Evolutionary conservation across 805 yeast genomes (phyloP), one percentile per base, ranked within the genome.

Genomic region (Saccharomycopsis microspora): DNA sequence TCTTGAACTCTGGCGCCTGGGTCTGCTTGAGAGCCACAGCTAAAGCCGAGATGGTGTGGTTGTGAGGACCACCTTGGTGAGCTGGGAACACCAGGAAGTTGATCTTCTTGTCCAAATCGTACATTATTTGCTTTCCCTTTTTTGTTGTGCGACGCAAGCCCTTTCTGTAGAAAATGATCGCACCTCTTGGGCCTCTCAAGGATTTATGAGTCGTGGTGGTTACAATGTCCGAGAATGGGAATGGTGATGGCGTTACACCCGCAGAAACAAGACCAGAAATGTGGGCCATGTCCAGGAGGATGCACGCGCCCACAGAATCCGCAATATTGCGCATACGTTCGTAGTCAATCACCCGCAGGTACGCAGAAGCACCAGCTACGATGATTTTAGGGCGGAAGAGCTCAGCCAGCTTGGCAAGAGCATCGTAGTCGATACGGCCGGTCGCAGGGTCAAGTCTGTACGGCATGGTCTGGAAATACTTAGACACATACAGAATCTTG

Each of bases 11-110:
- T 52, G 94, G 95, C 45, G 86, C 72, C 55, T 78, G 74, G 52
- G 96, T 94, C 73, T 93, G 98, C 66, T 88, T 88, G 65, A 93
- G 78, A 45, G 98, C 97, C 55, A 89, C 93, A 11, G 97, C 97
- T 60, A 93, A 72, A 35, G 97, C 98, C 58, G 97, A 83, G 64
- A 93, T 93, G 57, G 98, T 93, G 72, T 93, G 98, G 76, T 93
- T 93, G 72, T 93, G 97, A 60, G 98, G 98, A 65, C 98, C 98
- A 75, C 98, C 98, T 75, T 93, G 98, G 70, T 93, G 98, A 57
- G 96, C 98, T 61, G 98, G 98, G 90, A 93, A 93, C 47, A 93
- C 98, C 6, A 97, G 88, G 68, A 93, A 93, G 76, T 93, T 93
- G 70, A 93, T 89, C 65, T 86, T 86, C 68, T 79, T 82, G 70